phyloP scores from a whole-genome alignment of 2,329 filamentous ascomycete genomes.

The Xylaria sp. region DNA sequence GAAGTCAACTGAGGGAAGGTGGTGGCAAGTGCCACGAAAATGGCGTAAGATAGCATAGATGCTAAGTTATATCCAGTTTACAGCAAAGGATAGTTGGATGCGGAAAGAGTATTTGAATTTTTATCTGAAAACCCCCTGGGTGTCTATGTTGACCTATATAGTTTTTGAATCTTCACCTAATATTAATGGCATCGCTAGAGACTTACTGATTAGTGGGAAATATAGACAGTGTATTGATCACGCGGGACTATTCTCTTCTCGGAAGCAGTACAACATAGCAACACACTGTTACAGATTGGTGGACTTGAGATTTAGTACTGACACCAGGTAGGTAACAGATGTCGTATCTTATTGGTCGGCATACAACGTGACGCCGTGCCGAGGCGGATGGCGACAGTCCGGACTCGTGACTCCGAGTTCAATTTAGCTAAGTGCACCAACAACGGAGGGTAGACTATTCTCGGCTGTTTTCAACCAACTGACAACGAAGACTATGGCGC shows the following conservation, averaged over 20 bases:
- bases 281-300: conserved; percentile 32
- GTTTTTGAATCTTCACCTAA: not conserved
- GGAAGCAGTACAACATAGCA: not conserved
- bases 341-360: conserved; percentile 29
- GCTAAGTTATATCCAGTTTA: not conserved
- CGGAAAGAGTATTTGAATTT: not conserved
- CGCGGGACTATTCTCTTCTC: conserved; percentile 4
- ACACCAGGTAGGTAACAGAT: conserved; percentile 5
- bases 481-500: not conserved
- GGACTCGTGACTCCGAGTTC: conserved; percentile 24
- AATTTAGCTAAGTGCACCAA: conserved; percentile 17
- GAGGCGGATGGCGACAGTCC: conserved; percentile 39
- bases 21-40: conserved; percentile 34
- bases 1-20: conserved; percentile 34
- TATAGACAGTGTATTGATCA: conserved; percentile 13
- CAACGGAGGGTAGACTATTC: conserved; percentile 20
- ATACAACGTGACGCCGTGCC: conserved; percentile 30
- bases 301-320: conserved; percentile 13
- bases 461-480: not conserved
- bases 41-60: conserved; percentile 32
- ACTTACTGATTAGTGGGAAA: conserved; percentile 31
- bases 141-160: conserved; percentile 15
- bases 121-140: not conserved
- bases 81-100: not conserved
- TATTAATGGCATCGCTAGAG: not conserved